Conservation (phyloP, 371 early-diverging fungal species). For the Lichtheimia hyalospora region DNA sequence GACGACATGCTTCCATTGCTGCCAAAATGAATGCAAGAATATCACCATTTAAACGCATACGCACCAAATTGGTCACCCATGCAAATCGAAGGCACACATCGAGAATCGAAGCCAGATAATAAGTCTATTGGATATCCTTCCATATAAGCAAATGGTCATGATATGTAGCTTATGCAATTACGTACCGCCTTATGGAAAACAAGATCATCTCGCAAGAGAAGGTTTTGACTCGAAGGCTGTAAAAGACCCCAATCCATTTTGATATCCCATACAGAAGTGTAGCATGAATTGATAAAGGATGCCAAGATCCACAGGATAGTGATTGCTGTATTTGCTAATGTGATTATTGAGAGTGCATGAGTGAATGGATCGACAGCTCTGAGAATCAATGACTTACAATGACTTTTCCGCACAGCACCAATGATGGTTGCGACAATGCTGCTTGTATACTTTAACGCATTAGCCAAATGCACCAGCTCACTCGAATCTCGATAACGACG, state of each 20-base stretch:
- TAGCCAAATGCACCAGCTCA: slow-evolving; percentile 63
- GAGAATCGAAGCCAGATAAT: slow-evolving; percentile 70
- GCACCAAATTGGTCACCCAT: slow-evolving; percentile 62
- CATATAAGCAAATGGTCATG: not conserved
- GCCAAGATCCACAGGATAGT: slow-evolving; percentile 52
- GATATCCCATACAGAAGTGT: slow-evolving; percentile 80
- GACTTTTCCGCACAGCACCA: slow-evolving; percentile 27
- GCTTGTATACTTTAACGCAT: slow-evolving; percentile 53
- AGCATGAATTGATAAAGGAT: slow-evolving; percentile 58
- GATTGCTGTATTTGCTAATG: slow-evolving; percentile 23
- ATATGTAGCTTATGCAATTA: not conserved
- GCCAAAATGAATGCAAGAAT: slow-evolving; percentile 41
- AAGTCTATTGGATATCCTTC: slow-evolving; percentile 48
- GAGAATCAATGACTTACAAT: slow-evolving; percentile 23
- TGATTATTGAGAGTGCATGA: slow-evolving; percentile 13
- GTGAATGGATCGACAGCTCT: not conserved
- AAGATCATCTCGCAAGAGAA: slow-evolving; percentile 68
- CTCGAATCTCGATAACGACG: slow-evolving; percentile 63
- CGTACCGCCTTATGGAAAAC: slow-evolving; percentile 50
- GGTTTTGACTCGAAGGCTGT: slow-evolving; percentile 53
- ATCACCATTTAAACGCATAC: slow-evolving; percentile 5
- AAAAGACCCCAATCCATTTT: slow-evolving; percentile 90
- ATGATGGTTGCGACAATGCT: slow-evolving; percentile 36
- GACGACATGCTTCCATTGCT: slow-evolving; percentile 62
- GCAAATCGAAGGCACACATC: slow-evolving; percentile 75